Evolutionary conservation across 202 grass and related monocot genomes (phyloP).

Genomic region (Brachypodium distachyon): DNA sequence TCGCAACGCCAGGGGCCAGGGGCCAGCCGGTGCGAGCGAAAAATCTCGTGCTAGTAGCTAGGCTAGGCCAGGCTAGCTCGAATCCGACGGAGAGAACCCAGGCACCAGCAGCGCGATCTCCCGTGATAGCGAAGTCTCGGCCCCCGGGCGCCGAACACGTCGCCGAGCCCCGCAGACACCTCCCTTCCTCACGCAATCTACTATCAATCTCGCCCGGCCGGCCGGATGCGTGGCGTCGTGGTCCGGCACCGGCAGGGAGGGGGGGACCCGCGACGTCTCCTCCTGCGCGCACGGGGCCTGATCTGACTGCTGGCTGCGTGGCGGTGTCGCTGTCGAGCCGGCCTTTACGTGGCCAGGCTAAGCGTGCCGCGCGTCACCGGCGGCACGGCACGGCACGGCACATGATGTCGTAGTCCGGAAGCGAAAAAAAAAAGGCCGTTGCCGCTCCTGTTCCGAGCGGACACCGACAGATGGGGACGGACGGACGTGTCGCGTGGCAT

Average conservation of each 20-base stretch:
- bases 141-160: constrained; percentile 18
- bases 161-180: not conserved
- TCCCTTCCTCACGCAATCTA: not conserved
- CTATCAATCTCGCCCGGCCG: no score
- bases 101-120: constrained; percentile 13
- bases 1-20: not conserved
- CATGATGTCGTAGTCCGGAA: not conserved
- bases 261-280: not conserved
- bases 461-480: not conserved
- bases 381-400: no score
- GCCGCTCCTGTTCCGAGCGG: not conserved
- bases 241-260: no score
- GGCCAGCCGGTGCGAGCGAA: no score
- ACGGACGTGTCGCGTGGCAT: not conserved
- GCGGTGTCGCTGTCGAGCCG: constrained; percentile 15
- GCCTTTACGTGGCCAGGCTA: constrained; percentile 23
- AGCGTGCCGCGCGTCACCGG: not conserved
- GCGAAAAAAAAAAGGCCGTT: not conserved
- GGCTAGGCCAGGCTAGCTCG: no score
- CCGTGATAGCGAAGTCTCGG: constrained; percentile 17
- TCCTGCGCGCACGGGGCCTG: no score
- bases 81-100: no score
- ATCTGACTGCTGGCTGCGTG: no score
- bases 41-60: constrained; percentile 28
- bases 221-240: not conserved